These are phyloP conservation scores for Hamigera avellanea DNA, from an alignment of 495 filamentous ascomycete species.

Conservation along the genomic window DNA sequence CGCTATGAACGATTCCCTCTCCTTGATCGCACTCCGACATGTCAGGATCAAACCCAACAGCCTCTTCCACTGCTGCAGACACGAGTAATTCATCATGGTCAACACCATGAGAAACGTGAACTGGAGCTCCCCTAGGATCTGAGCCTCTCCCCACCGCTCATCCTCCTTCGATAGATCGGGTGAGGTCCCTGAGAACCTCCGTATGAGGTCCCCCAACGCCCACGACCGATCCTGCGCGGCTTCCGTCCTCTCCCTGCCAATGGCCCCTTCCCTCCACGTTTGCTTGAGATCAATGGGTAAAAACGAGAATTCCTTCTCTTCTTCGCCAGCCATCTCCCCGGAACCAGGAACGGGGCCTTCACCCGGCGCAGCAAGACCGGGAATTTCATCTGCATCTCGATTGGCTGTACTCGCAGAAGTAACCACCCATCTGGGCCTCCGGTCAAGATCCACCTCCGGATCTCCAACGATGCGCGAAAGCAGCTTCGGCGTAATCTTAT, in stretches of 20 bases:
- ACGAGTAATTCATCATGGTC: conserved; percentile 74
- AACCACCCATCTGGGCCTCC: conserved; percentile 29
- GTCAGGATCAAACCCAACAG: conserved; percentile 61
- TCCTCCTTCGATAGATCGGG: conserved; percentile 7
- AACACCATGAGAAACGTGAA: conserved; percentile 73
- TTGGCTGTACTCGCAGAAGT: conserved; percentile 34
- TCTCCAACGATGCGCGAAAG: conserved; percentile 29
- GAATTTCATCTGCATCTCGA: conserved; percentile 38
- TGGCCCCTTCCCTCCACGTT: conserved; percentile 58
- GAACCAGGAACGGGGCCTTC: no score
- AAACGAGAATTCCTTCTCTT: conserved; percentile 33
- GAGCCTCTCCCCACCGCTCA: conserved; percentile 16
- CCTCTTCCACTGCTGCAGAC: conserved; percentile 81
- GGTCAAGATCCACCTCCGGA: conserved; percentile 26
- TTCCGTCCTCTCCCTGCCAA: conserved; percentile 62
- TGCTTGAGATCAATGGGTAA: conserved; percentile 39
- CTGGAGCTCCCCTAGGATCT: conserved; percentile 79
- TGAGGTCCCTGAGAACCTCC: conserved; percentile 12
- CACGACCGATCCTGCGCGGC: conserved; percentile 61
- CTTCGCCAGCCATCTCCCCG: conserved; percentile 6
- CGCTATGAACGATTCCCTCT: conserved; percentile 45
- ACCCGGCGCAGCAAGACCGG: conserved; percentile 24
- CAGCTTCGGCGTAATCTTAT: conserved; percentile 23
- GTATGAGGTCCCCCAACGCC: conserved; percentile 47
- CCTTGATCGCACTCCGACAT: conserved; percentile 45